Base-by-base conservation (phyloP, 2,329 filamentous ascomycete genomes). In the Botrytis tulipae region DNA sequence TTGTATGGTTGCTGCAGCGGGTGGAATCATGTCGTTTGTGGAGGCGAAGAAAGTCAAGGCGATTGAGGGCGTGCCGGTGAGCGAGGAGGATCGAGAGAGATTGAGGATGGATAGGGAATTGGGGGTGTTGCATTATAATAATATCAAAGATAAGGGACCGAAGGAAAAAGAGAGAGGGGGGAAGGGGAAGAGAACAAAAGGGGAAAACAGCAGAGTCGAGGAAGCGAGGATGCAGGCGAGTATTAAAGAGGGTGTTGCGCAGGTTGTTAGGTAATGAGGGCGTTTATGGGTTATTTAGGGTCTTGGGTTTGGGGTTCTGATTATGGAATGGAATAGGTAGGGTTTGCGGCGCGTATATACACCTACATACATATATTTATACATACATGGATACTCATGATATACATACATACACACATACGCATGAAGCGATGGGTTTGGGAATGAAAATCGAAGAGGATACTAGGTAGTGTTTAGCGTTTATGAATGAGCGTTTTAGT, bases 21-120 rank as follows among this genome's bases (percentile, higher is more conserved):
- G 89, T 25, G 93, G 93, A 4, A 82, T 91, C 48, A 87, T 93
- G 80, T 90, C 90, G 82, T 93, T 91, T 75, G 77, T 89, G 35
- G 93, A 96, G 80, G 92, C 92, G 12, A 92, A 90, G 80, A 86
- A 85, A 67, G 88, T 94, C 44, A 94, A 94, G 84, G 83, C 85
- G 42, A 86, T 93, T 60, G 92, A 95, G 80, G 92, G 92, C 1
- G 89, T 93, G 22, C 87, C 89, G 4, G 82, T 91, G n/a, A 87
- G 85, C 18, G 86, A 88, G 66, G 83, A 84, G 76, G 89, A 91
- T 76, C 78, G 83, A 54, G 83, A 85, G 75, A 84, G 83, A 69
- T 82, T 91, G 46, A 83, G 83, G 29, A 81, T 80, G 14, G 89
- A 91, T 76, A 83, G 84, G 75, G 87, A 89, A 76, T 76, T 84